Evolutionary conservation across 768 basidiomycete species (phyloP).

Genomic region (Xerocomus brunneocitrinus): DNA sequence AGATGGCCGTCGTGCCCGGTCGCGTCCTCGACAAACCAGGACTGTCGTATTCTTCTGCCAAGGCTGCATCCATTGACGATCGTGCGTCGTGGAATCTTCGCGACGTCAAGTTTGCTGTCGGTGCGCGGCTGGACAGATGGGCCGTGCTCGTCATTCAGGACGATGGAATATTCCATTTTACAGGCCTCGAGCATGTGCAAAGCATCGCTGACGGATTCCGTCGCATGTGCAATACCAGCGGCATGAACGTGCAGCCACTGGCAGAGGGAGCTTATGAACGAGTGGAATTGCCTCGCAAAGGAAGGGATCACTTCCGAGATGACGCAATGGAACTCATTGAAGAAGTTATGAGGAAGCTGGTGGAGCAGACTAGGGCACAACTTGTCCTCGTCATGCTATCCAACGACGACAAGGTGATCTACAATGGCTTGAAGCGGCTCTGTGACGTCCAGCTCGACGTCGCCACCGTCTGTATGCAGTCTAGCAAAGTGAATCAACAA

Average conservation of each 20-base stretch:
- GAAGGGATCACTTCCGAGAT: conserved; percentile 44
- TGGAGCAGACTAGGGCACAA: conserved; percentile 1
- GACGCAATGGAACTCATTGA: conserved; percentile 37
- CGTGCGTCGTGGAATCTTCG: conserved; percentile 51
- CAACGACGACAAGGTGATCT: conserved; percentile 43
- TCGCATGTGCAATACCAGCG: conserved; percentile 58
- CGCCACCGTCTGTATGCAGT: conserved; percentile 68
- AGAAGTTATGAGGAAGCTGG: background rate
- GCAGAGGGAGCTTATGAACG: conserved; percentile 26
- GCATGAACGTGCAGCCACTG: conserved; percentile 45
- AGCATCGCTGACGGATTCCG: conserved; percentile 46
- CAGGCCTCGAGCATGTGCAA: conserved; percentile 41
- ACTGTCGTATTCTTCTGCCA: conserved; percentile 36
- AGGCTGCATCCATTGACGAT: conserved; percentile 29
- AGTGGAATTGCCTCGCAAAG: conserved; percentile 45
- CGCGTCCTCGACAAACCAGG: conserved; percentile 45
- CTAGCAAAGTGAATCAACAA: conserved; percentile 48
- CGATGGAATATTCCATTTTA: conserved; percentile 50
- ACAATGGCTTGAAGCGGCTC: conserved; percentile 47
- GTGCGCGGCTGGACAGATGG: conserved; percentile 56
- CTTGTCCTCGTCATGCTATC: conserved; percentile 45
- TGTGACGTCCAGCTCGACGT: conserved; percentile 47
- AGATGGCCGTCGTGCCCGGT: conserved; percentile 53
- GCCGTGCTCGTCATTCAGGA: conserved; percentile 66
- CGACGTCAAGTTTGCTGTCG: conserved; percentile 52